A percentile compares a stretch with the other conserved stretches of the same genome.
phyloP scores from a whole-genome alignment of 1,284 basidiomycete genomes.

The Cryptococcus hybrid region DNA sequence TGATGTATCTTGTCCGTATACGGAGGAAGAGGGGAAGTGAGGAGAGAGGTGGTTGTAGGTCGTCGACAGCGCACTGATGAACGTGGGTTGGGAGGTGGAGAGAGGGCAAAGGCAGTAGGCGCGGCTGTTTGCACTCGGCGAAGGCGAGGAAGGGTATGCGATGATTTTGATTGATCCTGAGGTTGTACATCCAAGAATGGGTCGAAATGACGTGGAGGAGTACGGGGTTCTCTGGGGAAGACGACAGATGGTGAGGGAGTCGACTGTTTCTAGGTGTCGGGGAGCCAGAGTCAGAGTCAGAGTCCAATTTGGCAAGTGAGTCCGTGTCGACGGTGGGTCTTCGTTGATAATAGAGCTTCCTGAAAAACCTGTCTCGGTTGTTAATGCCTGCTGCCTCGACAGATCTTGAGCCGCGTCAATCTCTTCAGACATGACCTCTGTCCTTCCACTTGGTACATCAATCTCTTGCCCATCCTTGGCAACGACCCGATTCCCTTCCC shows the following conservation, averaged over 20 bases:
- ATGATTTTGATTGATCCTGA: not conserved
- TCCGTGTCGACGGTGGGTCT: slow-evolving; percentile 21
- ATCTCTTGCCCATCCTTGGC: slow-evolving; percentile 15
- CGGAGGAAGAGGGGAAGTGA: slow-evolving; percentile 13
- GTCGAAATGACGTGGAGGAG: not conserved
- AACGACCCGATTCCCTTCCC: slow-evolving; percentile 12
- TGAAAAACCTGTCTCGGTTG: no score
- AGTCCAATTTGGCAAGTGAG: slow-evolving; percentile 14
- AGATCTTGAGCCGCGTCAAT: slow-evolving; percentile 4
- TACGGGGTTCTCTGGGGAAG: not conserved
- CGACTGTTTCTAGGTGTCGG: slow-evolving; percentile 14
- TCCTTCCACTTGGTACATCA: slow-evolving; percentile 3
- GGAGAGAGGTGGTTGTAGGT: slow-evolving; percentile 17
- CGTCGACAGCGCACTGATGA: slow-evolving; percentile 19
- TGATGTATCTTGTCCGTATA: not conserved
- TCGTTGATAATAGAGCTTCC: no score
- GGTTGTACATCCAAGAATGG: not conserved
- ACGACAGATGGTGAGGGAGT: not conserved
- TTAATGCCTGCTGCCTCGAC: not conserved
- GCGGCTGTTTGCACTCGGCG: slow-evolving; percentile 3
- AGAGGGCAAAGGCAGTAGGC: slow-evolving; percentile 1
- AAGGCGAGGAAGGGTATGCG: slow-evolving; percentile 11
- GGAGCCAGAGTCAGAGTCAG: slow-evolving; percentile 17
- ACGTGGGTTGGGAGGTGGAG: slow-evolving; percentile 1
- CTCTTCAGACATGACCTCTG: slow-evolving; percentile 5